Conservation (phyloP, 2,329 filamentous ascomycete species). For the Aspergillus clavatus region DNA sequence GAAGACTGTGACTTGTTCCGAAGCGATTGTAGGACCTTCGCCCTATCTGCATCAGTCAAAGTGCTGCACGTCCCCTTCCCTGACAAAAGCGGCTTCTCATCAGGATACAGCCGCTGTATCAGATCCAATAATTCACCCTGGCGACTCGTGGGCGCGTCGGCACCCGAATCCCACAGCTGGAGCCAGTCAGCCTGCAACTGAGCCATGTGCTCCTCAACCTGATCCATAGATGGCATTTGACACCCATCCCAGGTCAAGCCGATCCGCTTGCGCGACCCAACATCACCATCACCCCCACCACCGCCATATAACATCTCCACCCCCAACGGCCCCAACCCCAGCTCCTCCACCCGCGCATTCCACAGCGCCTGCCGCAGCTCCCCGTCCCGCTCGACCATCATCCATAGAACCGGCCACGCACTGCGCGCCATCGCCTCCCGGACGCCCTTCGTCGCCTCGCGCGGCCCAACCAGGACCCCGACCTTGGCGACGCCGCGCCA, state of each 20-base stretch:
- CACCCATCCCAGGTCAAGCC: constrained; percentile 35
- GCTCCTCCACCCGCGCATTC: constrained; percentile 38
- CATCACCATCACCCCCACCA: constrained; percentile 8
- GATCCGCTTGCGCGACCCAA: constrained; percentile 18
- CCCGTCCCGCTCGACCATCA: constrained; percentile 39
- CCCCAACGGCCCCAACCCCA: constrained; percentile 36
- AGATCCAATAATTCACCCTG: constrained; percentile 25
- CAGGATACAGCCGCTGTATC: constrained; percentile 25
- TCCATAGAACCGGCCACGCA: constrained; percentile 65
- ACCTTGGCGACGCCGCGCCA: constrained; percentile 65
- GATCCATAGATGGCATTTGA: constrained; percentile 31
- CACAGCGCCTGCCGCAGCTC: constrained; percentile 41
- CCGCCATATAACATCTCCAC: constrained; percentile 34
- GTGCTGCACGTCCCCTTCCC: constrained; percentile 4
- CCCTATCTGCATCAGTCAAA: constrained; percentile 20
- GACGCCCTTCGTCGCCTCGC: constrained; percentile 71
- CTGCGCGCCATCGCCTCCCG: constrained; percentile 65
- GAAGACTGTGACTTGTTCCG: constrained; percentile 3
- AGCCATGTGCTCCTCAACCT: constrained; percentile 24
- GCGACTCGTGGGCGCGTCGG: constrained; percentile 9
- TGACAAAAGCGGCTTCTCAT: constrained; percentile 18
- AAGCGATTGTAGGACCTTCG: constrained; percentile 17
- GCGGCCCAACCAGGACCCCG: constrained; percentile 65
- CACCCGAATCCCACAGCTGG: constrained; percentile 21
- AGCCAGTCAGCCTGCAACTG: constrained; percentile 26